Base-by-base conservation (phyloP, 768 basidiomycete species). In the Roridomyces roridus region DNA sequence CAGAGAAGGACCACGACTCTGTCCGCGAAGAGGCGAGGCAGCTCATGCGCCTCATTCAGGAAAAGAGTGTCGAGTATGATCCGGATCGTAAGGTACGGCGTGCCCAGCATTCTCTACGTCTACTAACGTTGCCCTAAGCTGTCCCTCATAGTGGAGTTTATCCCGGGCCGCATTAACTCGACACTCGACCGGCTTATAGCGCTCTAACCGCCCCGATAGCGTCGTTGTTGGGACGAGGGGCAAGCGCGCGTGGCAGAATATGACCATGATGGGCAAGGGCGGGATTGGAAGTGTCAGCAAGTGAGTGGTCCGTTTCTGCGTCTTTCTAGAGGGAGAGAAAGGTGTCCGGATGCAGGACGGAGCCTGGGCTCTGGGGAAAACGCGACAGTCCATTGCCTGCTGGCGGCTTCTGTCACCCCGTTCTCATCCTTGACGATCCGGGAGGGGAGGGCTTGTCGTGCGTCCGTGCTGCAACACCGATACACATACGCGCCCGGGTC, bases 191-290 rank as follows among this genome's bases (percentile, higher is more conserved):
- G 96, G 47, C 84, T 96, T 57, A 95, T 96, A 61, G 91, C 93
- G 0, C 82, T 97, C 7, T 95, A 96, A n/a, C 67, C 88, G 91
- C 31, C 94, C 94, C 5, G 94, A 96, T 70, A 89, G 92, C 0
- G 81, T 99, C 49, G 88, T 99, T 14, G 96, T 98, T 25, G 96
- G 97, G 18, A 94, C 92, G 9, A 83, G 91, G 15, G 96, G 94
- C 0, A 79, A 84, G 57, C 71, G 77, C 17, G 66, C 74, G 17
- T 77, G 77, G 66, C 74, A 78, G 51, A 73, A 63, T 46, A 65
- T 80, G 66, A 73, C 71, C 31, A 73, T 74, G 50, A 70, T 63
- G 65, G 70, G 70, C 45, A 67, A 56, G 31, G 68, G 69, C 41
- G 72, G 78, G 5, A 80, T 84, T 44, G 83, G 83, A 6, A 82